phyloP scores from a whole-genome alignment of 83 land plant species.

The Thuja plicata region DNA sequence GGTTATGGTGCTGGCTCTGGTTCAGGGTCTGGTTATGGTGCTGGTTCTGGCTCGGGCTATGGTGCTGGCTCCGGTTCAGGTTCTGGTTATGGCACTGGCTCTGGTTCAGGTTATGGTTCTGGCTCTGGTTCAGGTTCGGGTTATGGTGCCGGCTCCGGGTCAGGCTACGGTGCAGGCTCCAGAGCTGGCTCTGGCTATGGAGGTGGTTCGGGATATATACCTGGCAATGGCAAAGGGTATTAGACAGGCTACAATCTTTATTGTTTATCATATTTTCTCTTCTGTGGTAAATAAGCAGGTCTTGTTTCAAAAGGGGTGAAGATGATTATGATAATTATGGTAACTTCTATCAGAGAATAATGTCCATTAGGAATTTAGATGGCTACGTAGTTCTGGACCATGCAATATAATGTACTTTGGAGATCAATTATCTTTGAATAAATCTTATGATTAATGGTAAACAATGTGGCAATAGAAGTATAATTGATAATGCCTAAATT shows the following conservation, averaged over 20 bases:
- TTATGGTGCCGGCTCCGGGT: constrained; percentile 15
- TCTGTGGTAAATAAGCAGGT: not conserved
- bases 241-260: not conserved
- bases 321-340: not conserved
- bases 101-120: constrained; percentile 20
- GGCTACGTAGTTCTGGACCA: no score
- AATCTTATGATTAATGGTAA: not conserved
- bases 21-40: constrained; percentile 20
- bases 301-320: not conserved
- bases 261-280: not conserved
- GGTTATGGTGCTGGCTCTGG: constrained; percentile 15
- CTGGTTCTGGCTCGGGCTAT: constrained; percentile 20
- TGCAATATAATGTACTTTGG: no score
- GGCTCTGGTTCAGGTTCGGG: constrained; percentile 20
- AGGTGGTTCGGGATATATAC: constrained; percentile 12
- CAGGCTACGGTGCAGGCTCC: constrained; percentile 13
- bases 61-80: constrained; percentile 20
- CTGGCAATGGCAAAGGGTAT: constrained; percentile 30
- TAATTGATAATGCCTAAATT: no score
- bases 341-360: not conserved
- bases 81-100: constrained; percentile 18
- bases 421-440: no score
- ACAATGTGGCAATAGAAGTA: not conserved
- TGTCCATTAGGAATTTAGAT: no score
- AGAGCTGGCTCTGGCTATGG: constrained; percentile 14